These are phyloP conservation scores for Mycosphaerella arachidis DNA, from an alignment of 2,329 filamentous ascomycete genomes.

Conservation along the genomic window DNA sequence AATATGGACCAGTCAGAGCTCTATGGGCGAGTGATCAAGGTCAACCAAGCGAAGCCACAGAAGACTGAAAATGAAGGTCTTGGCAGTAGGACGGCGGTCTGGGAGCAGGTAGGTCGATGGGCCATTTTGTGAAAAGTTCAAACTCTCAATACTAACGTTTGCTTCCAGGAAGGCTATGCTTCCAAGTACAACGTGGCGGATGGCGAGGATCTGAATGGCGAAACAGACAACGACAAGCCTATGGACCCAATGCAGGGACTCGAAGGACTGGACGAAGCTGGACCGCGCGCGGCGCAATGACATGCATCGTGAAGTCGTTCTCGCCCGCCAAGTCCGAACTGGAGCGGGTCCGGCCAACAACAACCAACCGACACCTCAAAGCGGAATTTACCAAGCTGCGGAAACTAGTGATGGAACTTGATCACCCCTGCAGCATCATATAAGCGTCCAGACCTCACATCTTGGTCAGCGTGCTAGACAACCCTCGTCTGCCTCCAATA, in stretches of 20 bases:
- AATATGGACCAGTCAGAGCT: constrained; percentile 98
- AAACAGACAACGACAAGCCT: constrained; percentile 45
- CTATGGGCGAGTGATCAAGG: constrained; percentile 86
- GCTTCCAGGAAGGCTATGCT: constrained; percentile 78
- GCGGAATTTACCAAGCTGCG: too few relatives aligned
- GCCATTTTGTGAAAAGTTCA: background rate
- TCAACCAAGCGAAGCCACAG: constrained; percentile 84
- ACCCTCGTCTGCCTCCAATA: too few relatives aligned
- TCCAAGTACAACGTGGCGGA: constrained; percentile 81
- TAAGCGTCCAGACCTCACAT: too few relatives aligned
- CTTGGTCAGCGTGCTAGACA: too few relatives aligned
- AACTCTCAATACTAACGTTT: background rate
- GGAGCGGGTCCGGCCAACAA: too few relatives aligned
- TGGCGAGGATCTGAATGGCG: constrained; percentile 61
- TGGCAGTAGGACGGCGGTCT: constrained; percentile 88
- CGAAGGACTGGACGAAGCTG: constrained; percentile 88
- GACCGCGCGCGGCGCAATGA: constrained; percentile 67
- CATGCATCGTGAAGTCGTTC: too few relatives aligned
- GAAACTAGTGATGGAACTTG: too few relatives aligned
- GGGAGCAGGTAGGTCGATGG: constrained; percentile 73
- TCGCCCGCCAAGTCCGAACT: too few relatives aligned
- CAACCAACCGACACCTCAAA: too few relatives aligned
- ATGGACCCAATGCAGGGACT: constrained; percentile 78
- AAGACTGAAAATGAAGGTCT: constrained; percentile 84
- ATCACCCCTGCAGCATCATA: too few relatives aligned